These are phyloP conservation scores for Fraxinus greggii DNA, from an alignment of 305 asterid genomes.

Conservation along the genomic window DNA sequence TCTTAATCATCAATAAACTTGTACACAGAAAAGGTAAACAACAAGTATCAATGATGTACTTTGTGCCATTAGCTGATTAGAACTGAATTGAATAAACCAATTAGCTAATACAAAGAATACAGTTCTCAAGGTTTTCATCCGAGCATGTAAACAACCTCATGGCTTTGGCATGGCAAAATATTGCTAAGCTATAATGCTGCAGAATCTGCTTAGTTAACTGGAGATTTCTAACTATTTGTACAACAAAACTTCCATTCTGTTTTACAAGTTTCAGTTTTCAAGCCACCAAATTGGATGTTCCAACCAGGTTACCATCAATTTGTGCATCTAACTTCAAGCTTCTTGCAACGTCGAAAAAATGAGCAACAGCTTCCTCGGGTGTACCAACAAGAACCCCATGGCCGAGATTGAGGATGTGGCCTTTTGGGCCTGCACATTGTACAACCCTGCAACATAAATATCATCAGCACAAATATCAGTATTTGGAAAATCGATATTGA, in stretches of 20 bases:
- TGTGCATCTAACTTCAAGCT: slow-evolving; percentile 51
- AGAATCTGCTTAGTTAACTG: background rate
- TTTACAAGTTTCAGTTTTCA: slow-evolving; percentile 29
- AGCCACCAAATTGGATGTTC: slow-evolving; percentile 46
- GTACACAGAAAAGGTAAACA: background rate
- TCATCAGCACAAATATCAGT: slow-evolving; percentile 8
- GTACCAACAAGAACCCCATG: slow-evolving; percentile 97
- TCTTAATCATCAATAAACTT: background rate
- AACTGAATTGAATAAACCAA: background rate
- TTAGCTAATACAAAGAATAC: background rate
- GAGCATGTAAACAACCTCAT: background rate
- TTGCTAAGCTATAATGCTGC: background rate
- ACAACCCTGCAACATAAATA: slow-evolving; percentile 61
- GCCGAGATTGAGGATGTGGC: slow-evolving; percentile 89
- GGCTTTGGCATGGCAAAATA: background rate
- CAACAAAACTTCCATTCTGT: slow-evolving; percentile 17
- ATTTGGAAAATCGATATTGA: background rate
- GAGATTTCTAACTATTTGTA: background rate
- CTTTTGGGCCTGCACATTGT: slow-evolving; percentile 64
- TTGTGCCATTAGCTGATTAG: background rate
- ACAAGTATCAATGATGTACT: background rate
- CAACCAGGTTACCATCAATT: slow-evolving; percentile 25
- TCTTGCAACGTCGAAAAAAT: slow-evolving; percentile 80
- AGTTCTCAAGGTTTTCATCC: background rate
- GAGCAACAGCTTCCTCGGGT: slow-evolving; percentile 89